These are phyloP conservation scores for Gossypium ekmanianum DNA, from an alignment of 345 rosid species.

Conservation along the genomic window DNA sequence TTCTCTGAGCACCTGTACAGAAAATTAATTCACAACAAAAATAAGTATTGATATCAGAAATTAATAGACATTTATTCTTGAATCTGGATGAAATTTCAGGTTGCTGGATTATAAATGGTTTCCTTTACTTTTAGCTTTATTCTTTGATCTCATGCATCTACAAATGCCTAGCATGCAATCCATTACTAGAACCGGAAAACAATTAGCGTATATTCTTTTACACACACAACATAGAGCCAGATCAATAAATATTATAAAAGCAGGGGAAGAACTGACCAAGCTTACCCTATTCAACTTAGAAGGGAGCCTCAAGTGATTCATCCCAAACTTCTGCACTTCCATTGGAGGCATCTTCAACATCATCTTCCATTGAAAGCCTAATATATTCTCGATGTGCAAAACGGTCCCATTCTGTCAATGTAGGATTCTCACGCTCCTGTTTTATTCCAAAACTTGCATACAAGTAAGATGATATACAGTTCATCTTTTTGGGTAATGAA, in stretches of 20 bases:
- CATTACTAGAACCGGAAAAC: not conserved
- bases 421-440: constrained; percentile 95
- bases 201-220: not conserved
- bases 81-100: not conserved
- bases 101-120: constrained; percentile 5
- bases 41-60: not conserved
- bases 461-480: not conserved
- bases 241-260: not conserved
- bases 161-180: not conserved
- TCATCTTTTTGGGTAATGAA: not conserved
- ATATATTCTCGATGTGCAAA: constrained; percentile 98
- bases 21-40: not conserved
- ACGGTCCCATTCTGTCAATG: constrained; percentile 97
- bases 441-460: constrained; percentile 17
- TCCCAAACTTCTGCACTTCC: constrained; percentile 99
- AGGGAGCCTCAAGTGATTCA: constrained; percentile 94
- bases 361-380: constrained; percentile 98
- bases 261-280: not conserved
- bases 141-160: not conserved
- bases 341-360: constrained; percentile 93
- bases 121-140: constrained; percentile 7
- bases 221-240: not conserved
- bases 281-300: constrained; percentile 49
- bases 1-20: constrained; percentile 18
- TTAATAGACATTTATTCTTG: not conserved